phyloP scores from a whole-genome alignment of 2,329 filamentous ascomycete genomes.

The Hirsutella minnesotensis region DNA sequence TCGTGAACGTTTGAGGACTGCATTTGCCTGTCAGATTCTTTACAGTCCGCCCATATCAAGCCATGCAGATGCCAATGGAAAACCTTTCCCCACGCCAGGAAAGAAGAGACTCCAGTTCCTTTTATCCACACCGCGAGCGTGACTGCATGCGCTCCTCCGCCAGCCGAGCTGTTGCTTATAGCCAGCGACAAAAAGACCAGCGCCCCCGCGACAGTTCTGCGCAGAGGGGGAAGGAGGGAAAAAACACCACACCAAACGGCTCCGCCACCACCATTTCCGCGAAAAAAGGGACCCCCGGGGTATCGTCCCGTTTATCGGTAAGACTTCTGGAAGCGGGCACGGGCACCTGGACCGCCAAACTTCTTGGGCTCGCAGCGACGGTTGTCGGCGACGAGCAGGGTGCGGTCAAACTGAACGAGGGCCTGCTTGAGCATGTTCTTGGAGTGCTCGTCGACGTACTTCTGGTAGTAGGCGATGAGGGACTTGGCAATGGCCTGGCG shows the following conservation, averaged over 20 bases:
- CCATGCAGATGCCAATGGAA: constrained; percentile 39
- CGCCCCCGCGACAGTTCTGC: constrained; percentile 1
- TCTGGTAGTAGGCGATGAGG: constrained; percentile 82
- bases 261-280: not conserved
- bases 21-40: constrained; percentile 39
- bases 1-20: constrained; percentile 26
- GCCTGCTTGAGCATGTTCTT: constrained; percentile 99
- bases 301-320: constrained; percentile 64
- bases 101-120: constrained; percentile 25
- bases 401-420: constrained; percentile 90
- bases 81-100: constrained; percentile 27
- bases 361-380: constrained; percentile 99
- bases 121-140: constrained; percentile 17
- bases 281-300: not conserved
- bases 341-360: constrained; percentile 85
- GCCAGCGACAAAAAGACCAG: constrained; percentile 6
- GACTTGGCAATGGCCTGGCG: constrained; percentile 95
- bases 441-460: constrained; percentile 99
- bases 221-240: constrained; percentile 1
- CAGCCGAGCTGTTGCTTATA: constrained; percentile 1
- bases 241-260: not conserved
- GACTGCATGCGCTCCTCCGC: constrained; percentile 10
- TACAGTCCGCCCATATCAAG: constrained; percentile 37
- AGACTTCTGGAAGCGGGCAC: constrained; percentile 96
- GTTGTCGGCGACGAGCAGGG: constrained; percentile 97